A percentile compares a stretch with the other conserved stretches of the same genome.
phyloP scores from a whole-genome alignment of 2,329 filamentous ascomycete species.

The Cladosporium sp. region DNA sequence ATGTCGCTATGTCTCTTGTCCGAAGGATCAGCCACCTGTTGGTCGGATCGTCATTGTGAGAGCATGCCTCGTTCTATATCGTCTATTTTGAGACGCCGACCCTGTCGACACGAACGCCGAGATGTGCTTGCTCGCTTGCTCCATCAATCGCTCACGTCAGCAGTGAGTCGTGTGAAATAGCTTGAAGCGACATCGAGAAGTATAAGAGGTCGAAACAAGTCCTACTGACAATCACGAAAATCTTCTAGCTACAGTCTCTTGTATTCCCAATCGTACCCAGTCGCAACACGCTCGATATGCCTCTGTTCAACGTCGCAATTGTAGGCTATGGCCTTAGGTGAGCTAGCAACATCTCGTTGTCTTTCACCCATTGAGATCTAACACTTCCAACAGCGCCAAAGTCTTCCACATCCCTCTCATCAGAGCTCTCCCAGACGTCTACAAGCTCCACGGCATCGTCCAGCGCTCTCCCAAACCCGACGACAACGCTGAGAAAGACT shows the following conservation, averaged over 20 bases:
- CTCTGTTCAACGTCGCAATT: constrained; percentile 56
- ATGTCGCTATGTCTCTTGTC: neutral
- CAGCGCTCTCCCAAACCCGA: constrained; percentile 67
- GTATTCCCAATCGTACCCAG: neutral
- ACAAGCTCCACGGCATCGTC: constrained; percentile 72
- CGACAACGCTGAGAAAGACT: constrained; percentile 68
- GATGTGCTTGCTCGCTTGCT: constrained; percentile 1
- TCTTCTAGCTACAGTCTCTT: neutral
- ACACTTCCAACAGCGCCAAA: constrained; percentile 55
- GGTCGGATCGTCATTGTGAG: neutral
- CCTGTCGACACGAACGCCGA: neutral
- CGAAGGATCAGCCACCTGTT: neutral
- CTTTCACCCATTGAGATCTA: neutral
- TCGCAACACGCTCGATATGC: constrained; percentile 1
- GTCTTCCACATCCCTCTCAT: constrained; percentile 84
- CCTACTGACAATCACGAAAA: neutral
- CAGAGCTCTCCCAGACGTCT: constrained; percentile 56
- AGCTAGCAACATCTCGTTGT: neutral
- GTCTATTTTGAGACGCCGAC: neutral
- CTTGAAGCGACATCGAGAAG: neutral
- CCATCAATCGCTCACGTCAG: neutral
- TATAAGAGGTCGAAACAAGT: neutral
- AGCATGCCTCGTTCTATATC: neutral
- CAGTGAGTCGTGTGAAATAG: neutral
- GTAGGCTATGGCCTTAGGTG: constrained; percentile 60